phyloP scores from a whole-genome alignment of 176 grass and related monocot species.

The Rhipidocladum racemiflorum region DNA sequence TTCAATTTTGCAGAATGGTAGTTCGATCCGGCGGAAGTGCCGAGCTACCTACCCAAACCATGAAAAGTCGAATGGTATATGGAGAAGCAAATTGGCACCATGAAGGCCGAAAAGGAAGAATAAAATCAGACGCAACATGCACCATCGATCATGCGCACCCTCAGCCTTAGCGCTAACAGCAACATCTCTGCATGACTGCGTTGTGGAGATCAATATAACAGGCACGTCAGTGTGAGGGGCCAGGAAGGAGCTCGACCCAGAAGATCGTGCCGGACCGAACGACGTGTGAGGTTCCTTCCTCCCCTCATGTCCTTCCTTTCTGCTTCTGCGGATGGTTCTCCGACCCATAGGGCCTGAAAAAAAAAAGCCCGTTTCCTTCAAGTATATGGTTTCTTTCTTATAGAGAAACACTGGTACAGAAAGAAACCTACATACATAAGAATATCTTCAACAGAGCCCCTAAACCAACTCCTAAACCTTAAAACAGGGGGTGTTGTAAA shows the following conservation, averaged over 20 bases:
- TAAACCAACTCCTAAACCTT: too few species aligned
- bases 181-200: neutral
- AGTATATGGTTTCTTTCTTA: too few species aligned
- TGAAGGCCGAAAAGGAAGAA: slow-evolving; percentile 29
- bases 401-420: too few species aligned
- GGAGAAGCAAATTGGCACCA: neutral
- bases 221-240: too few species aligned
- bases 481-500: too few species aligned
- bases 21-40: neutral
- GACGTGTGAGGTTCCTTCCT: neutral
- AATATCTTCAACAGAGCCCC: too few species aligned
- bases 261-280: neutral
- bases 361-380: too few species aligned
- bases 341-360: neutral
- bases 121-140: neutral
- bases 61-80: neutral
- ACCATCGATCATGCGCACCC: neutral
- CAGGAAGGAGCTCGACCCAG: neutral
- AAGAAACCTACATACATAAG: too few species aligned
- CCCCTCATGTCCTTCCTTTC: neutral
- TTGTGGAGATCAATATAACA: neutral
- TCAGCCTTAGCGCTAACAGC: neutral
- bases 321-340: neutral
- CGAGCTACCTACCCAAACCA: neutral
- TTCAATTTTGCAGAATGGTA: neutral